Evolutionary conservation across 202 grass and related monocot species (phyloP).

Genomic region (Setaria viridis): DNA sequence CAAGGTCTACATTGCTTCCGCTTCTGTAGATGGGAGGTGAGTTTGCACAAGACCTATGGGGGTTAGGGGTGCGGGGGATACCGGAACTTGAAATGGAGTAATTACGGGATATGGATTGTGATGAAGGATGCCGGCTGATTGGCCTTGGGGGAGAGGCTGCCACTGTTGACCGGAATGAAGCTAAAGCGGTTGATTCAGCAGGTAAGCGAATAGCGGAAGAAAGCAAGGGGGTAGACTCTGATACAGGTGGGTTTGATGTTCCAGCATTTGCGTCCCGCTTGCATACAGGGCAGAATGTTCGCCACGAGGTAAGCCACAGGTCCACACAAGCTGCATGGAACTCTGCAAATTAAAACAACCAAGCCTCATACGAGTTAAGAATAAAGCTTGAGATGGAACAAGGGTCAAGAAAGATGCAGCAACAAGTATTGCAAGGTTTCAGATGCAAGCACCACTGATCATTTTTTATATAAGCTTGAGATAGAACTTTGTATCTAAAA

Average conservation of each 20-base stretch:
- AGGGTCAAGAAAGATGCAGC: background rate
- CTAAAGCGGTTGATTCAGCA: conserved; percentile 50
- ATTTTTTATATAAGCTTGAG: background rate
- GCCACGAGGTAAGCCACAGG: conserved; percentile 91
- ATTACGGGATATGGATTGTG: conserved; percentile 53
- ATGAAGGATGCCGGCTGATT: conserved; percentile 58
- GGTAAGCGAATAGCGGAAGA: conserved; percentile 51
- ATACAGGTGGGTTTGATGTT: conserved; percentile 56
- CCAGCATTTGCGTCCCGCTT: conserved; percentile 76
- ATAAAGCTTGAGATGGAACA: conserved; percentile 23
- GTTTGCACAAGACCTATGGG: conserved; percentile 45
- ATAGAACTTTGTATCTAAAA: background rate
- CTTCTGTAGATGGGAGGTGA: conserved; percentile 64
- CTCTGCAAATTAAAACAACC: conserved; percentile 60
- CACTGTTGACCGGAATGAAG: conserved; percentile 54
- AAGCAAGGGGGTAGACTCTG: conserved; percentile 75
- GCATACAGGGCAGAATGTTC: conserved; percentile 98
- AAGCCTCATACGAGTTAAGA: conserved; percentile 38
- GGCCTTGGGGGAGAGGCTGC: conserved; percentile 63
- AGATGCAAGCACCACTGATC: background rate
- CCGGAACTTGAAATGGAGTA: conserved; percentile 48
- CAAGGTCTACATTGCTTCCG: conserved; percentile 72
- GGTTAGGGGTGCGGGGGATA: conserved; percentile 35
- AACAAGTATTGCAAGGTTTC: background rate
- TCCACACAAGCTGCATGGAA: conserved; percentile 95